A percentile compares a stretch with the other conserved stretches of the same genome.
Conservation (phyloP, 2,329 filamentous ascomycete species). For the Penicillium sp. region DNA sequence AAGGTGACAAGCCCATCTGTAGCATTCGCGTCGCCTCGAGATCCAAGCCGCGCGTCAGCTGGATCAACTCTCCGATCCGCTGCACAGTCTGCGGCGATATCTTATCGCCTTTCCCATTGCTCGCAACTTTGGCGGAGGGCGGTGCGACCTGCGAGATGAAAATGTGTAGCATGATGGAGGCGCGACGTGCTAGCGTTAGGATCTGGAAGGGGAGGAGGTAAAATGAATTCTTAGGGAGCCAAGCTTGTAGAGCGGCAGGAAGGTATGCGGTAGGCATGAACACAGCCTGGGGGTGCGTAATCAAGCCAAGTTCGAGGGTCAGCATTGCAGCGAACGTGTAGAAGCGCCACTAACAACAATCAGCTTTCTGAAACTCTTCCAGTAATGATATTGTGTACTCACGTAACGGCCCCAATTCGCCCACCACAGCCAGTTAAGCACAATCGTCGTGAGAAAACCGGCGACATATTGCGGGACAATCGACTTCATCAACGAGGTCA, state of each 20-base stretch:
- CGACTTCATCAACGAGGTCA: conserved; percentile 56
- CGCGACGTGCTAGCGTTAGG: conserved; percentile 70
- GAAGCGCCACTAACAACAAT: conserved; percentile 48
- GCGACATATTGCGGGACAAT: conserved; percentile 41
- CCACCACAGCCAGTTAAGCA: conserved; percentile 44
- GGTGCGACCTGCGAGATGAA: conserved; percentile 79
- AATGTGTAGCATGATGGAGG: conserved; percentile 76
- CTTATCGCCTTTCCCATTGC: conserved; percentile 30
- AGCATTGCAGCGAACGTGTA: conserved; percentile 54
- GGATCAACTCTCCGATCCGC: conserved; percentile 66
- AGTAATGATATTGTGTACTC: conserved; percentile 23
- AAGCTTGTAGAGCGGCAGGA: conserved; percentile 27
- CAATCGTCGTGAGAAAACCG: conserved; percentile 35
- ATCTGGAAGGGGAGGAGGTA: conserved; percentile 75
- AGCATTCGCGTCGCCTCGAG: conserved; percentile 68
- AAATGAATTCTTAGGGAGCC: conserved; percentile 45
- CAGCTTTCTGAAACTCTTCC: conserved; percentile 7
- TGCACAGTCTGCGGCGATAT: conserved; percentile 53
- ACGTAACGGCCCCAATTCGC: conserved; percentile 47
- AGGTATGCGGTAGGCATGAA: conserved; percentile 38
- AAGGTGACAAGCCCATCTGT: conserved; percentile 77
- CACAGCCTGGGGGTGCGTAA: conserved; percentile 51
- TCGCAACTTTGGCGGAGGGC: conserved; percentile 49
- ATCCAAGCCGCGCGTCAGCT: conserved; percentile 59
- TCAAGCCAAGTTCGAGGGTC: conserved; percentile 56